A percentile compares a stretch with the other conserved stretches of the same genome.
Conservation (phyloP, 164 flowering plant species). For the Buxus sempervirens region DNA sequence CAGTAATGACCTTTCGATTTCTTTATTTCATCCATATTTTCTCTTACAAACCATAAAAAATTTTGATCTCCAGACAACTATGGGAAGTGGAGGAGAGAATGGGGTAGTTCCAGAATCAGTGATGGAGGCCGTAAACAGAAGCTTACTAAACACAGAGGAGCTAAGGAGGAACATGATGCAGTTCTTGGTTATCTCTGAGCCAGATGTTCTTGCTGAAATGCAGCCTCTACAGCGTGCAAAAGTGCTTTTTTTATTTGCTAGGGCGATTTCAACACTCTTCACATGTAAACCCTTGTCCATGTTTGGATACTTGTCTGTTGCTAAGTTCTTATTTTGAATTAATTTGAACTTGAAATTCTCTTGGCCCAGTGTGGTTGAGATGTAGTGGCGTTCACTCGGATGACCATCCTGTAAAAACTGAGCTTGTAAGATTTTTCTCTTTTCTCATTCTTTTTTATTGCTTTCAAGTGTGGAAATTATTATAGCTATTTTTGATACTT, state of each 20-base stretch:
- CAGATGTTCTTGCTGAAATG: slow-evolving; percentile 51
- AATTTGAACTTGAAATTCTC: background rate
- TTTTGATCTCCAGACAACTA: background rate
- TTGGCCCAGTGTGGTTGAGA: slow-evolving; percentile 72
- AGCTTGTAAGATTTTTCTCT: slow-evolving; percentile 48
- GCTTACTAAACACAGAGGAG: slow-evolving; percentile 41
- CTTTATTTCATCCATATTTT: background rate
- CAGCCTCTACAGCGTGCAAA: slow-evolving; percentile 75
- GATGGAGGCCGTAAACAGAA: slow-evolving; percentile 45
- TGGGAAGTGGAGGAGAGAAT: slow-evolving; percentile 14
- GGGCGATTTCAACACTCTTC: slow-evolving; percentile 51
- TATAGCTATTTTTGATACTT: background rate
- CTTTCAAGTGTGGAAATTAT: background rate
- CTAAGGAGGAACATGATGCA: slow-evolving; percentile 39
- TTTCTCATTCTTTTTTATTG: slow-evolving; percentile 1
- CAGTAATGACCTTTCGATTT: too few relatives aligned
- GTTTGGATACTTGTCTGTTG: background rate
- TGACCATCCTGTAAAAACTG: slow-evolving; percentile 73
- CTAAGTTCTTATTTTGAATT: background rate
- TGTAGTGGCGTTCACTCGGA: slow-evolving; percentile 72
- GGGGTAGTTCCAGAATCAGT: slow-evolving; percentile 58
- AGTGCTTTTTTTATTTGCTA: slow-evolving; percentile 56
- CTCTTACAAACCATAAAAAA: background rate
- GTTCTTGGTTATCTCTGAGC: slow-evolving; percentile 46
- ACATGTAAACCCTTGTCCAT: slow-evolving; percentile 36